A percentile compares a stretch with the other conserved stretches of the same genome.
Conservation (phyloP, 257 asterid genomes). For the Anisodus acutangulus region DNA sequence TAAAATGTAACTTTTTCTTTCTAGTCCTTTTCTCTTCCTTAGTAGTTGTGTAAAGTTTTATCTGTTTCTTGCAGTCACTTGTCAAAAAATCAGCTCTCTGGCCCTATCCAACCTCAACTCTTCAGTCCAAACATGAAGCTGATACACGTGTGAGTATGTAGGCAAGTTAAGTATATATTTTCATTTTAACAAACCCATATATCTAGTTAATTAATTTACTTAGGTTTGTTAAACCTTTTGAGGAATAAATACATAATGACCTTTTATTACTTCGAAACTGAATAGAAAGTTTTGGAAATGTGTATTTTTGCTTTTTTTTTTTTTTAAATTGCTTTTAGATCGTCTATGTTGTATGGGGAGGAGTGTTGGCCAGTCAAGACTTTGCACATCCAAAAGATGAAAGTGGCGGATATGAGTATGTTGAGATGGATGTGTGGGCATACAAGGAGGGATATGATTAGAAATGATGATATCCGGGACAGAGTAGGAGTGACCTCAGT, state of each 20-base stretch:
- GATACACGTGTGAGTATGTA: constrained; percentile 70
- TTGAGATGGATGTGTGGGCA: too few species aligned
- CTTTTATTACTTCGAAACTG: constrained; percentile 21
- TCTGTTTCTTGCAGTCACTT: constrained; percentile 64
- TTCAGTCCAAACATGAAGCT: constrained; percentile 70
- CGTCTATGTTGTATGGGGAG: too few species aligned
- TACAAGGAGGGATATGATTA: too few species aligned
- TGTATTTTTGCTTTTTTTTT: not conserved
- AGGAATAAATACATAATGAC: constrained; percentile 15
- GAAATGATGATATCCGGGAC: too few species aligned
- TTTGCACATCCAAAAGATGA: too few species aligned
- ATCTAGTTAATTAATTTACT: not conserved
- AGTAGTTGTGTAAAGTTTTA: constrained; percentile 2
- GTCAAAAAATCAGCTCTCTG: constrained; percentile 72
- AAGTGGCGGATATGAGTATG: too few species aligned
- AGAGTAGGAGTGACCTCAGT: too few species aligned
- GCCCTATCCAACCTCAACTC: constrained; percentile 57
- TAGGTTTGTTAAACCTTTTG: not conserved
- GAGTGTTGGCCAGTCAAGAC: too few species aligned
- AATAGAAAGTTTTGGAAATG: not conserved
- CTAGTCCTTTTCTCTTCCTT: not conserved
- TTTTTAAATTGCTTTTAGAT: too few species aligned
- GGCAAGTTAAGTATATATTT: constrained; percentile 2
- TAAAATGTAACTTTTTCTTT: not conserved
- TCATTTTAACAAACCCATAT: not conserved